Conservation (phyloP, 352 stramenopile genomes). For the Phytopythium boreale region DNA sequence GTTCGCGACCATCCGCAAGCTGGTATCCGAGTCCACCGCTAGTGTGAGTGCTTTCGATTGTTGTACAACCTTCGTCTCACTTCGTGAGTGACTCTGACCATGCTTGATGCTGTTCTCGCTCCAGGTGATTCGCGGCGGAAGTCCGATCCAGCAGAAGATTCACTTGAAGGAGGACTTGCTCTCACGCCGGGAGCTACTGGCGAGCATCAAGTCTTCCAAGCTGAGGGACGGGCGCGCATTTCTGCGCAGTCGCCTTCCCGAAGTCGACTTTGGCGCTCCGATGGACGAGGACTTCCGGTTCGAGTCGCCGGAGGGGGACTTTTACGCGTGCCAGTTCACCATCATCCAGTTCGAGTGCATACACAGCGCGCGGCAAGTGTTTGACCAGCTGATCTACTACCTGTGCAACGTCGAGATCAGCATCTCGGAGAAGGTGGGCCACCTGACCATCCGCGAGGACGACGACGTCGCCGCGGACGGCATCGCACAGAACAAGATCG, state of each 20-base stretch:
- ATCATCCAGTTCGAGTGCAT: slow-evolving; percentile 31
- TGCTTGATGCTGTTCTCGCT: not conserved
- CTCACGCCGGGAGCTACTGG: slow-evolving; percentile 11
- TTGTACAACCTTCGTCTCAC: no score
- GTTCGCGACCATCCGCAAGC: slow-evolving; percentile 24
- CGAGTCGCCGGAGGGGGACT: slow-evolving; percentile 21
- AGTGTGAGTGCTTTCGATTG: slow-evolving; percentile 18
- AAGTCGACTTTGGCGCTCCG: slow-evolving; percentile 18
- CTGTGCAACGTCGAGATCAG: slow-evolving; percentile 41
- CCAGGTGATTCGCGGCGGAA: slow-evolving; percentile 29
- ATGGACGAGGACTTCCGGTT: slow-evolving; percentile 31
- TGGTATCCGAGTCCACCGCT: slow-evolving; percentile 23
- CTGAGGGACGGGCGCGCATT: slow-evolving; percentile 18
- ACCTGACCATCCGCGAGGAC: slow-evolving; percentile 39
- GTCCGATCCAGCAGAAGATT: slow-evolving; percentile 24
- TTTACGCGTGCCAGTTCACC: slow-evolving; percentile 23
- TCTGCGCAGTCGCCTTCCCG: slow-evolving; percentile 12
- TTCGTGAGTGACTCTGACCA: not conserved
- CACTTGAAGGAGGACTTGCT: slow-evolving; percentile 16
- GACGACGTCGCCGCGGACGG: slow-evolving; percentile 26
- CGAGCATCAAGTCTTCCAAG: slow-evolving; percentile 18
- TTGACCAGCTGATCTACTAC: slow-evolving; percentile 29
- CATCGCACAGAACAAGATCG: slow-evolving; percentile 27
- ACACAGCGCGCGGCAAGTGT: slow-evolving; percentile 27
- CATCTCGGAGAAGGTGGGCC: slow-evolving; percentile 32